Conservation (phyloP, 331 rosid genomes). For the Telfairia occidentalis region DNA sequence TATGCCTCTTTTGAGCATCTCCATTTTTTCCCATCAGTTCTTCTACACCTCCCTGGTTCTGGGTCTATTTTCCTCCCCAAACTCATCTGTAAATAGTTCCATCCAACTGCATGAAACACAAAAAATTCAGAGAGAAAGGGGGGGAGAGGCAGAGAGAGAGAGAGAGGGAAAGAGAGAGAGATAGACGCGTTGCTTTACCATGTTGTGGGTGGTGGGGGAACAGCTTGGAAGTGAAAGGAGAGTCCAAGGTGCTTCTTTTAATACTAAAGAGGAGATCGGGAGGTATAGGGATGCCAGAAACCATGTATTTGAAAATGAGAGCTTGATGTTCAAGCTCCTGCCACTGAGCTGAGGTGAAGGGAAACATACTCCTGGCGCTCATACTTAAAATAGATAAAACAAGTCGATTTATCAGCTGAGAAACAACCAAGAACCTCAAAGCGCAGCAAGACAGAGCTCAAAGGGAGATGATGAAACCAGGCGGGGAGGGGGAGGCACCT, state of each 20-base stretch:
- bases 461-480: neutral
- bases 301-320: slow-evolving; percentile 91
- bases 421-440: neutral
- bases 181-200: slow-evolving; percentile 32
- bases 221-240: slow-evolving; percentile 49
- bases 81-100: slow-evolving; percentile 91
- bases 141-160: neutral
- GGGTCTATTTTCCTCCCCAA: slow-evolving; percentile 91
- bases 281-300: slow-evolving; percentile 79
- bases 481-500: neutral
- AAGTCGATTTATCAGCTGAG: neutral
- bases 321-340: slow-evolving; percentile 99
- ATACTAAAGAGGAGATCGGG: slow-evolving; percentile 75
- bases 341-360: slow-evolving; percentile 88
- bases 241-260: slow-evolving; percentile 51
- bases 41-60: slow-evolving; percentile 95
- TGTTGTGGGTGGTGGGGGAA: slow-evolving; percentile 56
- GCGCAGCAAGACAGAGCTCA: neutral
- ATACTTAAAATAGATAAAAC: neutral
- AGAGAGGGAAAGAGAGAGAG: neutral
- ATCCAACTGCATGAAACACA: slow-evolving; percentile 61
- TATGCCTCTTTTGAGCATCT: slow-evolving; percentile 94
- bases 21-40: slow-evolving; percentile 99
- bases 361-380: slow-evolving; percentile 57
- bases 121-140: slow-evolving; percentile 4